Percentiles rank a stretch among this genome's conserved stretches.
Conservation (phyloP, 805 yeast genomes). For the Candida corydali region DNA sequence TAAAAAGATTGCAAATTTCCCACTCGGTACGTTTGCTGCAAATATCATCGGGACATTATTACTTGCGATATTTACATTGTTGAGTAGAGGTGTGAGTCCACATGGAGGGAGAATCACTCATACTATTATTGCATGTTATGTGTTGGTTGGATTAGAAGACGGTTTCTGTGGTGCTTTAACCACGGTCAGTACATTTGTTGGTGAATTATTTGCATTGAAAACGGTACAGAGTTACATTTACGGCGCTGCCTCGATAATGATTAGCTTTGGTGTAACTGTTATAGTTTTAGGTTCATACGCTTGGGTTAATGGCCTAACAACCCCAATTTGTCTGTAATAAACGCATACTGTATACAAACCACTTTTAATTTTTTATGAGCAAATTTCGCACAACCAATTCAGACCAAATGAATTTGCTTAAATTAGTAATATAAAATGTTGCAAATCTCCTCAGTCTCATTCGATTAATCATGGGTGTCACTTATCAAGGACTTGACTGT, state of each 20-base stretch:
- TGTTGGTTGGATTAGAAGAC: constrained; percentile 49
- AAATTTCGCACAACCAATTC: constrained; percentile 2
- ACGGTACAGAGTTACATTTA: constrained; percentile 44
- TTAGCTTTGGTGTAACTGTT: constrained; percentile 47
- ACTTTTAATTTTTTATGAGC: constrained; percentile 5
- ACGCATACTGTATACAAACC: neutral
- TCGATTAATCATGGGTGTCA: constrained; percentile 11
- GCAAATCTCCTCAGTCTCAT: neutral
- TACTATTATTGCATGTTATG: constrained; percentile 41
- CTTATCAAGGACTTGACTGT: constrained; percentile 37
- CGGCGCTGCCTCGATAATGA: constrained; percentile 41
- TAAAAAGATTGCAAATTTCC: constrained; percentile 40
- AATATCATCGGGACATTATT: constrained; percentile 47
- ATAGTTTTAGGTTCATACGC: constrained; percentile 67
- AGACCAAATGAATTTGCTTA: constrained; percentile 4
- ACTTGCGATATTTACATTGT: constrained; percentile 39
- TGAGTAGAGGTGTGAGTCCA: constrained; percentile 39
- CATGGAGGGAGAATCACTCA: constrained; percentile 22
- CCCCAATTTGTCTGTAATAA: constrained; percentile 14
- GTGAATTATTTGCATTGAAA: constrained; percentile 47
- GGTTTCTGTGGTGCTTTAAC: constrained; percentile 73
- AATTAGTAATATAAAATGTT: neutral
- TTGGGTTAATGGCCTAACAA: constrained; percentile 56
- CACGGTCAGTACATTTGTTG: constrained; percentile 75
- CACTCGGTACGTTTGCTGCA: constrained; percentile 47